Conservation (phyloP, 164 flowering plant species). For the Annona cherimola region DNA sequence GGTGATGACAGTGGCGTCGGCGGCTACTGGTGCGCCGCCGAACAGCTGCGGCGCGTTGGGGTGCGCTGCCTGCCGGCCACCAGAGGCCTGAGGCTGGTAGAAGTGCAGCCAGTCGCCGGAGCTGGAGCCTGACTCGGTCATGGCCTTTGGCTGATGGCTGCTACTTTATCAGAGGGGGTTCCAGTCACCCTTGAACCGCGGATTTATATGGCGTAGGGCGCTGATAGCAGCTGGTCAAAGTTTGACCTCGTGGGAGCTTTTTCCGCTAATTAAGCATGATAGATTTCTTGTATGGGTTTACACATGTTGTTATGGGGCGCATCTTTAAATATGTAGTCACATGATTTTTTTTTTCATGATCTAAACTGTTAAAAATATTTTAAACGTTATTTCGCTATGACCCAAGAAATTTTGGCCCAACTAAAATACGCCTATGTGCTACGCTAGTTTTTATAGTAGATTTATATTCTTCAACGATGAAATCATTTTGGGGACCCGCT, state of each 20-base stretch:
- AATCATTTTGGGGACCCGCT: too few species aligned
- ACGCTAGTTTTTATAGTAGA: too few species aligned
- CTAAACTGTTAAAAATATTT: too few species aligned
- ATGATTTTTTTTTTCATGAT: too few species aligned
- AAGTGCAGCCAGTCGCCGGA: conserved; percentile 38
- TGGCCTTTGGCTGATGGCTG: conserved; percentile 6
- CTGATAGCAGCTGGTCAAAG: conserved; percentile 1
- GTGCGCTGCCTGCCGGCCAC: background rate
- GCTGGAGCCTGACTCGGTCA: conserved; percentile 31
- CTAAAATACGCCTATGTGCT: too few species aligned
- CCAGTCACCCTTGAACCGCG: background rate
- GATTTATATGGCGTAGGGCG: background rate
- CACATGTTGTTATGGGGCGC: too few species aligned
- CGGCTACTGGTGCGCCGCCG: background rate
- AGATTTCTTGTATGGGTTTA: too few species aligned
- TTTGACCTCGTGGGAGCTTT: background rate
- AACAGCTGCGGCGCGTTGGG: background rate
- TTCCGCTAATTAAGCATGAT: background rate
- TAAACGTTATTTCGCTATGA: too few species aligned
- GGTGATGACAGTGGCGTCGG: conserved; percentile 27
- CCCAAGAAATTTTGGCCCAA: too few species aligned
- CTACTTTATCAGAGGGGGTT: background rate
- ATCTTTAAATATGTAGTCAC: too few species aligned
- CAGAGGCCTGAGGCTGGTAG: conserved; percentile 5
- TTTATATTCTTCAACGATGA: too few species aligned